Base-by-base conservation (phyloP, 2,329 filamentous ascomycete genomes). In the Dactylella cylindrospora region DNA sequence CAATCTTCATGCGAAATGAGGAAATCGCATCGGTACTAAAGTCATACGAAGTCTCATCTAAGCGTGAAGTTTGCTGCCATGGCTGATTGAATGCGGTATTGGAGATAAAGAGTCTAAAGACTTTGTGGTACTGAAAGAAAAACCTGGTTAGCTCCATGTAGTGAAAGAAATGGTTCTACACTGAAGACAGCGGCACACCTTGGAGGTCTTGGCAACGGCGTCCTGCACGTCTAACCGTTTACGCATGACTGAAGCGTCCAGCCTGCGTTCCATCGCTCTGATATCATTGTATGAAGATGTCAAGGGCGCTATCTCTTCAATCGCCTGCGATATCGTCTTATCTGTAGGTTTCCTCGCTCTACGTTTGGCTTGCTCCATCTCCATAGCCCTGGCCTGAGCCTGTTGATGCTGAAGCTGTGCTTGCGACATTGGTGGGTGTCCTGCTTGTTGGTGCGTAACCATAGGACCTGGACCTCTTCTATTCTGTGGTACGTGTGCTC, bases 31-130 rank as follows among this genome's bases (percentile, higher is more conserved):
- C 88, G 46, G 84, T 83, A 47, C 83, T 84, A 70, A 95, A 90
- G 70, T 94, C 90, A 66, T 93, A 93, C 28, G 81, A 82, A 28
- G 68, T 69, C 47, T 69, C 68, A 13, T 69, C 67, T 7, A 69
- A 64, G 17, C 67, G 55, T 71, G 91, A 84, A 8, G 84, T 80
- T 62, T 84, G 84, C 74, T 98, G 93, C 93, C 93, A 97, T 25
- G 86, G 84, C 74, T 98, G 93, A 70, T 93, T 88, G 73, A 96
- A 89, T 26, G 85, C 89, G 1, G 90, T 95, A 74, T 98, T 98
- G 70, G 84, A 90, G 69, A 98, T 84, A 90, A 90, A 97, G 66
- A 98, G 81, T 65, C 91, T 86, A 73, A 98, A 78, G 2, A 89
- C 95, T 70, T 85, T 87, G 73, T 85, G 86, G 67, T 87, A 82